A percentile compares a stretch with the other conserved stretches of the same genome.
phyloP scores from a whole-genome alignment of 2,329 filamentous ascomycete genomes.

The Colletotrichum camelliae region DNA sequence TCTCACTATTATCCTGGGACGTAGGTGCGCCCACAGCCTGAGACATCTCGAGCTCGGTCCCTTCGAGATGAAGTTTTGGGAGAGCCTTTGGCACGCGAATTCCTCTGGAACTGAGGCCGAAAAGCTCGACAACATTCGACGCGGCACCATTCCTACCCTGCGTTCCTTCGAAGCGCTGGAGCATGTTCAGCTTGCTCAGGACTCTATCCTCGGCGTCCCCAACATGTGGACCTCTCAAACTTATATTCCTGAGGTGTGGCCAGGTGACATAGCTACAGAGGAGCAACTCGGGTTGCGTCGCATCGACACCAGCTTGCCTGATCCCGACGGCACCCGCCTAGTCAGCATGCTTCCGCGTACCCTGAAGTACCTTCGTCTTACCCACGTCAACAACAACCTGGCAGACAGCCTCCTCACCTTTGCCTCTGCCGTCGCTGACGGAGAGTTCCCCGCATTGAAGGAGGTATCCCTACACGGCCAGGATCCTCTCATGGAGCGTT shows the following conservation, averaged over 20 bases:
- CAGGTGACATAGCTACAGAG: not conserved
- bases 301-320: not conserved
- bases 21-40: not conserved
- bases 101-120: fast-evolving
- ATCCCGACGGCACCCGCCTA: not conserved
- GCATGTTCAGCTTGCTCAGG: not conserved
- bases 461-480: not conserved
- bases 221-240: not conserved
- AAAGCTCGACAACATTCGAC: not conserved
- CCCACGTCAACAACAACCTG: not conserved
- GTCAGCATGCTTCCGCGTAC: not conserved
- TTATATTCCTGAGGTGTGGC: no score
- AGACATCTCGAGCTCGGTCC: not conserved
- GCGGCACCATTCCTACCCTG: fast-evolving
- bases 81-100: fast-evolving
- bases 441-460: not conserved
- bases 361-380: not conserved
- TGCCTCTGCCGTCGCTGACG: not conserved
- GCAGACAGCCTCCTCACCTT: not conserved
- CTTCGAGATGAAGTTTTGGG: not conserved
- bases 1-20: fast-evolving
- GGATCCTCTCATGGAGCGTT: not conserved
- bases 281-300: no score
- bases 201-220: not conserved
- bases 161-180: not conserved